Percentiles rank a stretch among this genome's conserved stretches.
Evolutionary conservation across 192 early-diverging fungal species (phyloP).

Genomic region (Rhizophagus sp.): DNA sequence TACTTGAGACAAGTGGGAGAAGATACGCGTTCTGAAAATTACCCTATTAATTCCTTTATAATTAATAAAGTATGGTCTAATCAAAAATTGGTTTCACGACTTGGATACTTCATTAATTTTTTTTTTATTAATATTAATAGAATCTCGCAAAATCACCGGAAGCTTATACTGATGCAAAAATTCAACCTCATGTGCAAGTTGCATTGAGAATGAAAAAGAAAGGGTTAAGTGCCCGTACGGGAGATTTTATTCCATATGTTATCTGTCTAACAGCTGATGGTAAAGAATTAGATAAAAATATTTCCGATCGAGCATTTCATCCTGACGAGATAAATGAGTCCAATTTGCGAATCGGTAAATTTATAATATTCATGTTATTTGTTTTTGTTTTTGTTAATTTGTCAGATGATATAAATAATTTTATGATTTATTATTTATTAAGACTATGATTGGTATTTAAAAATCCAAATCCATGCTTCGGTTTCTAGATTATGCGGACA

Average conservation of each 20-base stretch:
- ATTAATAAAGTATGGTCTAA: slow-evolving; percentile 77
- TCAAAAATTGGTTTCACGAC: background rate
- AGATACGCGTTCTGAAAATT: slow-evolving; percentile 65
- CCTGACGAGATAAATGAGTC: slow-evolving; percentile 77
- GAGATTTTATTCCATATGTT: slow-evolving; percentile 95
- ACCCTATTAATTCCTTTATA: slow-evolving; percentile 82
- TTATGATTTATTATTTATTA: slow-evolving; percentile 18
- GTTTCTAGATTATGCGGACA: slow-evolving; percentile 79
- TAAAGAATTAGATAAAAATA: slow-evolving; percentile 38
- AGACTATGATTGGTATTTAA: slow-evolving; percentile 92
- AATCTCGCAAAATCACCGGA: slow-evolving; percentile 90
- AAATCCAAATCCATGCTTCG: slow-evolving; percentile 90
- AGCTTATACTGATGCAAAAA: slow-evolving; percentile 83
- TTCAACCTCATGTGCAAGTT: slow-evolving; percentile 95
- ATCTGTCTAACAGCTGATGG: slow-evolving; percentile 65
- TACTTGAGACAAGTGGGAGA: slow-evolving; percentile 69
- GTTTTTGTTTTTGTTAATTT: background rate
- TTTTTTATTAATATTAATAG: slow-evolving; percentile 35
- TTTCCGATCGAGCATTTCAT: slow-evolving; percentile 79
- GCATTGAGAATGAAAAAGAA: slow-evolving; percentile 77
- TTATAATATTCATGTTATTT: background rate
- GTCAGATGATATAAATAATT: background rate
- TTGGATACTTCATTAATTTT: background rate
- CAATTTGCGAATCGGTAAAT: slow-evolving; percentile 48
- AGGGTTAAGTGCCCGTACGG: slow-evolving; percentile 66